A percentile compares a stretch with the other conserved stretches of the same genome.
These are phyloP conservation scores for Pseudopyrenochaeta lycopersici DNA, from an alignment of 2,329 filamentous ascomycete species.

Conservation along the genomic window DNA sequence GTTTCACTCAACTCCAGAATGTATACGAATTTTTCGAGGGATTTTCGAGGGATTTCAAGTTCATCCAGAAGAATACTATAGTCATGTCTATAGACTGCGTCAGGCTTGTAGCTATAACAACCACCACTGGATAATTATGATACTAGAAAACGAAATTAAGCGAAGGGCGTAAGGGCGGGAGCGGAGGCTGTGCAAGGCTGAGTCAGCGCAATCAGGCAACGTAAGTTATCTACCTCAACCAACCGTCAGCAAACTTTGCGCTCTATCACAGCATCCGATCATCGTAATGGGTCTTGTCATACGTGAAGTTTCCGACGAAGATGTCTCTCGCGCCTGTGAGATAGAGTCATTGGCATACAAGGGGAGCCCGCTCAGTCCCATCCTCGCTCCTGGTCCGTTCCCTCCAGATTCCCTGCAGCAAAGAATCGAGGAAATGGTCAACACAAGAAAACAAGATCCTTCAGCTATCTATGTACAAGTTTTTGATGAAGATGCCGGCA, in stretches of 20 bases:
- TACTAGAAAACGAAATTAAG: no score
- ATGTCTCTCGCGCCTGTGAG: slow-evolving; percentile 31
- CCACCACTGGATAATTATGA: no score
- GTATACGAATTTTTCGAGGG: no score
- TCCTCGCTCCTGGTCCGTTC: slow-evolving; percentile 39
- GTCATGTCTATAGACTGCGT: no score
- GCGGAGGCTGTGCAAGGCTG: no score
- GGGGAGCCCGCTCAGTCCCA: slow-evolving; percentile 16
- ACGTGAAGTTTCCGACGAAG: slow-evolving; percentile 29
- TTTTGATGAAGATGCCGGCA: slow-evolving; percentile 30
- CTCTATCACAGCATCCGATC: background rate
- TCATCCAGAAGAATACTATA: no score
- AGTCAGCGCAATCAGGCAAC: background rate
- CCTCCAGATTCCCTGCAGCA: slow-evolving; percentile 16
- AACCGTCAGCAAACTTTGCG: background rate
- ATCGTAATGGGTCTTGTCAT: slow-evolving; percentile 33
- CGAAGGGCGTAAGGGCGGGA: no score
- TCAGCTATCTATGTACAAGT: slow-evolving; percentile 29
- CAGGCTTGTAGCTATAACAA: no score
- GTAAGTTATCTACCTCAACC: background rate
- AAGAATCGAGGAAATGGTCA: slow-evolving; percentile 15
- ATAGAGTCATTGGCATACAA: slow-evolving; percentile 34
- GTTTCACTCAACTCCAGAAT: no score
- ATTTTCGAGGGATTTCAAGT: no score
- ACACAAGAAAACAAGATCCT: slow-evolving; percentile 19